Percentiles rank a stretch among this genome's conserved stretches.
Conservation (phyloP, 148 eudicot species). For the Rhododendron kiyosumense region DNA sequence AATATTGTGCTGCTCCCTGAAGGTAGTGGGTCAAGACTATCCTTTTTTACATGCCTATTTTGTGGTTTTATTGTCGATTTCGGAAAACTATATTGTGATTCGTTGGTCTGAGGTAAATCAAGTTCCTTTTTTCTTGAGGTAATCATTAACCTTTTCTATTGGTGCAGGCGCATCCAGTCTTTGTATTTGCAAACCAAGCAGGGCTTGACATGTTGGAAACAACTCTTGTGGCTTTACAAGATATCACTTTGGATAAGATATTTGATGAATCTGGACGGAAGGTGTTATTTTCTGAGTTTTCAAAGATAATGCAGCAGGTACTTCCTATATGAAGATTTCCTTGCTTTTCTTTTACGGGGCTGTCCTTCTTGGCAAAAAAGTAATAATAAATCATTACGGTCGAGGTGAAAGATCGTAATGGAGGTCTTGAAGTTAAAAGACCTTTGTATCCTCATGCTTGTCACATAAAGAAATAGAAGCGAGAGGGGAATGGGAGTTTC, state of each 20-base stretch:
- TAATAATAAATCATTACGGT: neutral
- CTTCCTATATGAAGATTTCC: neutral
- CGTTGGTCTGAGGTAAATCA: neutral
- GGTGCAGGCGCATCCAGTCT: conserved; percentile 74
- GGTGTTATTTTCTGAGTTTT: conserved; percentile 56
- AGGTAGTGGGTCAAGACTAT: conserved; percentile 36
- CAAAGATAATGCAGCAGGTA: conserved; percentile 94
- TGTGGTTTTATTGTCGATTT: neutral
- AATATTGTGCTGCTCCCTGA: conserved; percentile 85
- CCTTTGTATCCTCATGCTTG: neutral
- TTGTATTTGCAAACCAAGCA: conserved; percentile 88
- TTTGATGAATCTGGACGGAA: conserved; percentile 80
- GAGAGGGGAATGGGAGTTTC: neutral
- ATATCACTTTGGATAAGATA: conserved; percentile 73
- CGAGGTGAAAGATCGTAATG: neutral
- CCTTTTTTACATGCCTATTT: neutral
- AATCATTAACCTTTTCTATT: neutral
- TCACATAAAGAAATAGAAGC: neutral
- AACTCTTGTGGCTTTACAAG: conserved; percentile 84
- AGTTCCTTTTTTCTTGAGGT: neutral
- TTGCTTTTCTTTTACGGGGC: neutral
- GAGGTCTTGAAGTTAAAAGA: neutral
- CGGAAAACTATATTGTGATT: neutral
- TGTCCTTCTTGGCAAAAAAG: neutral
- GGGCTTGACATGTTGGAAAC: conserved; percentile 98